Evolutionary conservation across 75 land plant species (phyloP), one percentile per base, ranked within the genome.

Genomic region (Pseudotsuga menziesii): DNA sequence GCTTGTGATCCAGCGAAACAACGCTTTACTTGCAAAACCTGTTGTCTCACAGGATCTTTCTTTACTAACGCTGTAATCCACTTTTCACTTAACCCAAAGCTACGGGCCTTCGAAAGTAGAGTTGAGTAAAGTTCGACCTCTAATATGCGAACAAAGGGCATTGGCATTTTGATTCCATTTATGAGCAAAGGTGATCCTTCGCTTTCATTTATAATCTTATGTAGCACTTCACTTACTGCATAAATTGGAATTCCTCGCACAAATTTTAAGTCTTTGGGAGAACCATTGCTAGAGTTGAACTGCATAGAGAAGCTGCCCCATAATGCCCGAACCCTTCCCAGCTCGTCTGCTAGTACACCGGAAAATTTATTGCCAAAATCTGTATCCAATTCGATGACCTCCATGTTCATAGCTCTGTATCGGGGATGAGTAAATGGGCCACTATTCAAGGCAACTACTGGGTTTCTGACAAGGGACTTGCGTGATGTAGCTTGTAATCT

Each of bases 261-360:
- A 81, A 95, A 92, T 61, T 95, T 91, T 67, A 90, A 93, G 61
- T 95, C 93, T 76, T 92, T 93, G 5, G 91, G 79, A 3, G 87
- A 76, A 71, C 79, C 90, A 48, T 77, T 84, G 73, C 89, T 90
- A 81, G 87, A 89, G 58, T 95, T 95, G 14, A 89, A 89, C 89
- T 95, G 98, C 36, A 95, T 92, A 17, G 98, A 95, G 78, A 95
- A 95, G 82, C 95, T 95, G 41, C 86, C 93, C 98, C 98, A 95
- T n/a, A 95, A 76, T n/a, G 95, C 98, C 82, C 90, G 89, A 72
- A 92, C 95, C 67, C 88, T 86, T 58, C 84, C 84, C 7, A 20
- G 48, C 57, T 82, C 84, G 55, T 82, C 82, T 23, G 84, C 82
- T n/a, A 82, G 77, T 16, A 82, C 84, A 6, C 84, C 84, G 0